Evolutionary conservation across 192 early-diverging fungal genomes (phyloP).

Genomic region (Lobosporangium transversale): DNA sequence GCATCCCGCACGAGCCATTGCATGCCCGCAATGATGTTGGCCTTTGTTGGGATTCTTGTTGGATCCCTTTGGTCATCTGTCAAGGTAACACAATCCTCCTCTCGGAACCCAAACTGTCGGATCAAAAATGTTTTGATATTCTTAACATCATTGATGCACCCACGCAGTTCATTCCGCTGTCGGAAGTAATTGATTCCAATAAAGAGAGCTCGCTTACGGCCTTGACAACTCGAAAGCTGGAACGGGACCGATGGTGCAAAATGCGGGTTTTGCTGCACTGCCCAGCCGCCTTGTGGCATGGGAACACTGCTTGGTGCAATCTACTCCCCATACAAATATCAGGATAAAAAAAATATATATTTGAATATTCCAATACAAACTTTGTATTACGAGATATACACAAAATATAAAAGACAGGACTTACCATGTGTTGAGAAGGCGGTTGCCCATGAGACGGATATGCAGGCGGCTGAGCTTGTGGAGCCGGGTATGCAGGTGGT

Average conservation of each 20-base stretch:
- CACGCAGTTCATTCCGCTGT: constrained; percentile 68
- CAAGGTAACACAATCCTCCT: constrained; percentile 76
- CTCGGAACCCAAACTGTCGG: constrained; percentile 69
- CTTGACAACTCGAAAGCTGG: constrained; percentile 66
- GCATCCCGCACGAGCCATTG: constrained; percentile 83
- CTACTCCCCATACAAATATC: no score
- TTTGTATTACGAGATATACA: no score
- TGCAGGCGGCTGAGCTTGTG: no score
- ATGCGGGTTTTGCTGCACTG: constrained; percentile 34
- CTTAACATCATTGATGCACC: constrained; percentile 87
- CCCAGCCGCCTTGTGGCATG: constrained; percentile 30
- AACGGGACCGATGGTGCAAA: constrained; percentile 48
- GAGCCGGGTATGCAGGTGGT: no score
- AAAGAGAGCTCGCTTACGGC: constrained; percentile 83
- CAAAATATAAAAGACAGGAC: constrained; percentile 6
- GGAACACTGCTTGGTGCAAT: constrained; percentile 27
- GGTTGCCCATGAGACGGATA: background rate
- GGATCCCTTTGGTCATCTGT: constrained; percentile 79
- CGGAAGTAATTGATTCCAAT: constrained; percentile 94
- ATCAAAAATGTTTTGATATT: constrained; percentile 80
- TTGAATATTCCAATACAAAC: background rate
- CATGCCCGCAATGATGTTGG: constrained; percentile 82
- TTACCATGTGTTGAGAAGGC: constrained; percentile 35
- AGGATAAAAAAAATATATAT: no score
- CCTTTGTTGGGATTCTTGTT: constrained; percentile 72